Base-by-base conservation (phyloP, 371 early-diverging fungal genomes). In the Mortierella polycephala region DNA sequence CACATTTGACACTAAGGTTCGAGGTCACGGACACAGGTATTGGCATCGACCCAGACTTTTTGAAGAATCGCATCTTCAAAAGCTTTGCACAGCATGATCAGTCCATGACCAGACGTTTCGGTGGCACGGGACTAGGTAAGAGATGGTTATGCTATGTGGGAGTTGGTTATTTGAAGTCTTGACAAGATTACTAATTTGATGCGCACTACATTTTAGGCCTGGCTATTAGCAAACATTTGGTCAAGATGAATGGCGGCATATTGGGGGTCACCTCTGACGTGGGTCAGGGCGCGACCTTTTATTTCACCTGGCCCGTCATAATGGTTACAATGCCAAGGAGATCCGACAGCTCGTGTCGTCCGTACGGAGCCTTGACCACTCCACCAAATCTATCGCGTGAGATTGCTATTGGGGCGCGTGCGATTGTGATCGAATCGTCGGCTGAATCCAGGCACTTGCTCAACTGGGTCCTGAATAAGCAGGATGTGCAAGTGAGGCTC, bases 51-150 rank as follows among this genome's bases (percentile, higher is more conserved):
- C 69, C 69, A 0, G 71, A 72, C 44, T 82, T 75, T 54, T 59
- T 75, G 46, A 72, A 73, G 65, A 66, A 81, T 58, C 72, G 71
- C 20, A 83, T 83, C 63, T 83, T 80, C 60, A 81, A 83, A 64
- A 82, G 82, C 54, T 83, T 83, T 73, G 81, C 81, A 2, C 83
- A 83, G 58, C 67, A 70, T 18, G 81, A 83, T 40, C 73, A 75
- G 42, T 70, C 83, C 13, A 80, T 80, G 73, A 83, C 83, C 2
- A 64, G 83, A 30, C 81, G 73, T 8, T 82, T 81, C 58, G 83
- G 81, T 20, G 82, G 83, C 40, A 75, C 81, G 11, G 83, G 83
- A 2, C 73, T 83, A 5, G 77, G 77, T 75, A 75, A 59, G 67
- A 54, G 5, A 0, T 30, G 12, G 20, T 42, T 54, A 41, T 23